Evolutionary conservation across 1,284 basidiomycete species (phyloP).

Genomic region (Sporisorium reilianum): DNA sequence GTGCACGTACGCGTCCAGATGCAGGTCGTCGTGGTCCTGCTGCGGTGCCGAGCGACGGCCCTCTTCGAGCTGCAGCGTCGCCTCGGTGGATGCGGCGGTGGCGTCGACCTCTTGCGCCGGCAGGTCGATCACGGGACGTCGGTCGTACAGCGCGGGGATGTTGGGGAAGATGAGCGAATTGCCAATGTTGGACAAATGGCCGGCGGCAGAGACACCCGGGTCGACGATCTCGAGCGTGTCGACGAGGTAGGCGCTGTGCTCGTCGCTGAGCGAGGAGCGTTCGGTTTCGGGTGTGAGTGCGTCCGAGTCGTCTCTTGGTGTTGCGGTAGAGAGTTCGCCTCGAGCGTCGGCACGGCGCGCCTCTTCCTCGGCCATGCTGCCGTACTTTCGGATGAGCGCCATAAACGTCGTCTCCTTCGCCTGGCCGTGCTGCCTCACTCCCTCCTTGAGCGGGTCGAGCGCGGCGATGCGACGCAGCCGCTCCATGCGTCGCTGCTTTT

Average conservation of each 20-base stretch:
- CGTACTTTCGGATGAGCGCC: conserved; percentile 43
- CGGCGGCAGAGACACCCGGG: conserved; percentile 78
- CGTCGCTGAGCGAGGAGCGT: conserved; percentile 28
- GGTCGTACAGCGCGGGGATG: conserved; percentile 74
- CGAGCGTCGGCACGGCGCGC: not conserved
- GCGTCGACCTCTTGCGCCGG: conserved; percentile 34
- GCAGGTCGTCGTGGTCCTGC: conserved; percentile 33
- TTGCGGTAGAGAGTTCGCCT: not conserved
- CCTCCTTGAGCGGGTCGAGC: conserved; percentile 41
- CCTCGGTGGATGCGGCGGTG: conserved; percentile 15
- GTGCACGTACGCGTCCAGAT: conserved; percentile 49
- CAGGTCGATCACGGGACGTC: conserved; percentile 77
- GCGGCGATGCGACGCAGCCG: conserved; percentile 40
- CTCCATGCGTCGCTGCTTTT: conserved; percentile 25
- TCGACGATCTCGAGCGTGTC: conserved; percentile 78
- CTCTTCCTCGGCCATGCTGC: conserved; percentile 25
- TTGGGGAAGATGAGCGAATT: conserved; percentile 79
- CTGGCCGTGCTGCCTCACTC: conserved; percentile 18
- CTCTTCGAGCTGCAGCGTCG: conserved; percentile 36
- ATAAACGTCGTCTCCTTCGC: conserved; percentile 49
- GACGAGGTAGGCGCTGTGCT: conserved; percentile 43
- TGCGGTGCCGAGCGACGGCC: conserved; percentile 10
- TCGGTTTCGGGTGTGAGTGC: conserved; percentile 5
- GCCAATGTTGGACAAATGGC: conserved; percentile 79
- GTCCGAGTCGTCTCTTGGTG: not conserved